phyloP scores from a whole-genome alignment of 139 green algal species.

The Chlorokybus atmophyticus region DNA sequence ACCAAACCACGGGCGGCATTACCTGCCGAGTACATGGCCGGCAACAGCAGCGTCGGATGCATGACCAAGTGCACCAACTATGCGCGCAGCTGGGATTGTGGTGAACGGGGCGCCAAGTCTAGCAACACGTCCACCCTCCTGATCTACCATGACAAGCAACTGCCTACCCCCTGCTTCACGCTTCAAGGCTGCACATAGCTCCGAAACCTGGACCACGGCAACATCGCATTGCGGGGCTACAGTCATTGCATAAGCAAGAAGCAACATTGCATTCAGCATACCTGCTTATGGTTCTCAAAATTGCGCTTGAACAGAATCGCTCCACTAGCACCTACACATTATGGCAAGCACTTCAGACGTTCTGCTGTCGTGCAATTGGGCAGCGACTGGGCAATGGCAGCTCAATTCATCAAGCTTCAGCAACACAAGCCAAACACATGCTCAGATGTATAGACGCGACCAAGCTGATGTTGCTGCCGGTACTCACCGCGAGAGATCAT shows the following conservation, averaged over 20 bases:
- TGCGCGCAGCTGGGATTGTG: too few species aligned
- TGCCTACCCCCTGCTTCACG: too few species aligned
- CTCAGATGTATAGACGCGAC: not conserved
- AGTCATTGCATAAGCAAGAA: too few species aligned
- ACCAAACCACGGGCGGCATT: slow-evolving; percentile 3
- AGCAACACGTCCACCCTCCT: too few species aligned
- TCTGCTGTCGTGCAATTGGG: not conserved
- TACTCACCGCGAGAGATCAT: slow-evolving; percentile 9
- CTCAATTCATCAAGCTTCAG: not conserved
- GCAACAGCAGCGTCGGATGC: too few species aligned
- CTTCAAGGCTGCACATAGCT: too few species aligned
- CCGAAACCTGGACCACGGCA: too few species aligned
- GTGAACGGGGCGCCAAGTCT: too few species aligned
- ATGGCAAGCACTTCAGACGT: not conserved
- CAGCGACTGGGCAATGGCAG: not conserved
- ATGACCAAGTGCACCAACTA: too few species aligned
- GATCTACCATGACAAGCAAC: too few species aligned
- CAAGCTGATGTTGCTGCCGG: not conserved
- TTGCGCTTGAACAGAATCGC: slow-evolving; percentile 34
- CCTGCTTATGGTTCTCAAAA: slow-evolving; percentile 24
- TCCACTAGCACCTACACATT: slow-evolving; percentile 22
- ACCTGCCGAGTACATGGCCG: not conserved
- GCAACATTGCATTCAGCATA: too few species aligned
- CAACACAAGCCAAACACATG: not conserved
- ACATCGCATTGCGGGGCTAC: too few species aligned